Evolutionary conservation across 805 yeast species (phyloP), one percentile per base, ranked within the genome.

Genomic region (Spathaspora boniae): DNA sequence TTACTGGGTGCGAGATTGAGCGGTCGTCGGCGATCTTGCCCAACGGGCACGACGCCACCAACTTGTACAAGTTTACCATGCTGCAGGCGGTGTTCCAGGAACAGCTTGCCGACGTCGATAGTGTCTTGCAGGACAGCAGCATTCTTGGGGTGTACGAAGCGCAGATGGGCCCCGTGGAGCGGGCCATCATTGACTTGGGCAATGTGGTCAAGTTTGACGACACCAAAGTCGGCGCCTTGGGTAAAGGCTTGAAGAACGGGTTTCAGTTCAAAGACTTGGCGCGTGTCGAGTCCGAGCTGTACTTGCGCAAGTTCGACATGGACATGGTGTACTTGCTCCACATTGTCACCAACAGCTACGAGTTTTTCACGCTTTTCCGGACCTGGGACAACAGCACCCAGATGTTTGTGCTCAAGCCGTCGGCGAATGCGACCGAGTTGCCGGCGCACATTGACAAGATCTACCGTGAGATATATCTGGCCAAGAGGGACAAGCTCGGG

Each of bases 181-280:
- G 96, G 31, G 87, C 87, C 0, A 73, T 87, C 29, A 74, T 93
- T 44, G 82, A 82, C 21, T 62, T 93, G 12, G 98, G 98, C 3
- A 68, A 80, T 16, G 68, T 77, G 11, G 83, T 89, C 15, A 69
- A 70, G 11, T 82, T 89, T 44, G 86, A 79, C 43, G 81, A 82
- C 29, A 65, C 77, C 1, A 69, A 74, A 37, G 74, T 86, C n/a
- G 96, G 97, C 6, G 78, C 88, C 0, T 64, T 94, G 7, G 95
- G 97, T 6, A 76, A 74, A 48, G 95, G 96, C 19, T 62, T 93
- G 38, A 88, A 86, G 47, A 72, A 74, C 40, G 98, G 98, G 0
- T 94, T 94, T 57, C 77, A 82, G 9, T 51, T 74, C 37, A 75
- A 75, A 33, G 79, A 80, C 54, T 54, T 76, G 36, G 57, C 77